A percentile compares a stretch with the other conserved stretches of the same genome.
These are phyloP conservation scores for Sugiyamaella boreocaroliniensis DNA, from an alignment of 805 yeast species.

Conservation along the genomic window DNA sequence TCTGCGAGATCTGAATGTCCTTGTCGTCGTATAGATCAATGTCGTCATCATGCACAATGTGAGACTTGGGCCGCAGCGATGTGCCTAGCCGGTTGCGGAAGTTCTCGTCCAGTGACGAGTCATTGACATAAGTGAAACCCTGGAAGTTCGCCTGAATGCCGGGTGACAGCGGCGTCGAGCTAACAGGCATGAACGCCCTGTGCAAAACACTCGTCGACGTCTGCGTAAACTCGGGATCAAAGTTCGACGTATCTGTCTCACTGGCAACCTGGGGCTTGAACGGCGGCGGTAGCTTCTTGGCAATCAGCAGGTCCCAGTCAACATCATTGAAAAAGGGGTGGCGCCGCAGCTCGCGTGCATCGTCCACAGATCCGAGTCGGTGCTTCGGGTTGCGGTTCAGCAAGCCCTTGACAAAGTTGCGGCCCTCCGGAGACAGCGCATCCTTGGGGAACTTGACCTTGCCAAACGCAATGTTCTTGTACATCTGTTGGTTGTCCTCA, in stretches of 20 bases:
- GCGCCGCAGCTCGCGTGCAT: conserved; percentile 85
- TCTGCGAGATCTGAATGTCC: conserved; percentile 29
- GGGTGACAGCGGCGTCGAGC: conserved; percentile 80
- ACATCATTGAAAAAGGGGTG: conserved; percentile 90
- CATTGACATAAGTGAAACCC: conserved; percentile 96
- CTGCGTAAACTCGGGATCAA: conserved; percentile 95
- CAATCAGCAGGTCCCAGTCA: conserved; percentile 76
- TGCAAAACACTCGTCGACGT: conserved; percentile 78
- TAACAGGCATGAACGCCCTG: conserved; percentile 38
- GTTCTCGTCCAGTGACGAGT: conserved; percentile 84
- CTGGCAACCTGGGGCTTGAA: conserved; percentile 87
- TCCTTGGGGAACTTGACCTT: conserved; percentile 97
- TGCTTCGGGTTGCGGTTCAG: conserved; percentile 94
- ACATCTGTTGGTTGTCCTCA: conserved; percentile 97
- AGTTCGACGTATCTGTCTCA: conserved; percentile 92
- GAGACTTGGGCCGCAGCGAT: conserved; percentile 10
- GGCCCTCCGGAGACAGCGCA: conserved; percentile 84
- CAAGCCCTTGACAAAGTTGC: conserved; percentile 91
- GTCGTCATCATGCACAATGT: conserved; percentile 25
- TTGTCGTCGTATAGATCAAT: conserved; percentile 33
- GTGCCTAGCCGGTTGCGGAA: conserved; percentile 31
- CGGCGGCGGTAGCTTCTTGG: conserved; percentile 90
- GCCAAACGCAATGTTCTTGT: conserved; percentile 97
- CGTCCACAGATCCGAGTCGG: conserved; percentile 83
- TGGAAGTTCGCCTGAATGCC: conserved; percentile 94